A percentile compares a stretch with the other conserved stretches of the same genome.
phyloP scores from a whole-genome alignment of 2,329 filamentous ascomycete species.

The Neofusicoccum parvum region DNA sequence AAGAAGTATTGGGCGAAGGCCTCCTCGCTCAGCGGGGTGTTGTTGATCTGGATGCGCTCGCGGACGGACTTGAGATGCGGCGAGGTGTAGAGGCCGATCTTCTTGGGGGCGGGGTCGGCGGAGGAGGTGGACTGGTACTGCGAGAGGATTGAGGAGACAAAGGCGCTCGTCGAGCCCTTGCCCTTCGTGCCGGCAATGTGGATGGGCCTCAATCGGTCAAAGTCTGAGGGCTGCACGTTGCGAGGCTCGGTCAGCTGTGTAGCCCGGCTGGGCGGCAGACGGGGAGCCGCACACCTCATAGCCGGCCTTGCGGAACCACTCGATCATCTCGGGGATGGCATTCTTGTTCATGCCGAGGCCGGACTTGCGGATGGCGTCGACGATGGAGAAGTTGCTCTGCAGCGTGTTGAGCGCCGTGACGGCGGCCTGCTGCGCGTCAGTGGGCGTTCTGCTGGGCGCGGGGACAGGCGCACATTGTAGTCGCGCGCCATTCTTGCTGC shows the following conservation, averaged over 20 bases:
- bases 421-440: constrained; percentile 56
- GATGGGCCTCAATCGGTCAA: constrained; percentile 64
- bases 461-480: constrained; percentile 22
- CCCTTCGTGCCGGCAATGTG: constrained; percentile 95
- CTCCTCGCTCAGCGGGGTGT: constrained; percentile 66
- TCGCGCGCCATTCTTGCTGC: constrained; percentile 23
- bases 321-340: constrained; percentile 79
- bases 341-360: constrained; percentile 72
- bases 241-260: neutral
- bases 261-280: neutral
- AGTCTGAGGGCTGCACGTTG: constrained; percentile 58
- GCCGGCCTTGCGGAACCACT: constrained; percentile 75
- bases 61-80: constrained; percentile 82
- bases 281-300: constrained; percentile 62
- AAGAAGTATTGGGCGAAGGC: constrained; percentile 79
- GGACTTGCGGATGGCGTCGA: constrained; percentile 76
- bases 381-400: constrained; percentile 75
- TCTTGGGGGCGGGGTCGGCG: constrained; percentile 44
- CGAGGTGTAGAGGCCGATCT: constrained; percentile 80
- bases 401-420: constrained; percentile 74
- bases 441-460: too few relatives aligned
- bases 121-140: constrained; percentile 55
- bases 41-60: constrained; percentile 82
- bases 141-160: constrained; percentile 76
- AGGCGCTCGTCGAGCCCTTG: constrained; percentile 86